Base-by-base conservation (phyloP, 176 grass and related monocot genomes). In the Cenchrus fungigraminus region DNA sequence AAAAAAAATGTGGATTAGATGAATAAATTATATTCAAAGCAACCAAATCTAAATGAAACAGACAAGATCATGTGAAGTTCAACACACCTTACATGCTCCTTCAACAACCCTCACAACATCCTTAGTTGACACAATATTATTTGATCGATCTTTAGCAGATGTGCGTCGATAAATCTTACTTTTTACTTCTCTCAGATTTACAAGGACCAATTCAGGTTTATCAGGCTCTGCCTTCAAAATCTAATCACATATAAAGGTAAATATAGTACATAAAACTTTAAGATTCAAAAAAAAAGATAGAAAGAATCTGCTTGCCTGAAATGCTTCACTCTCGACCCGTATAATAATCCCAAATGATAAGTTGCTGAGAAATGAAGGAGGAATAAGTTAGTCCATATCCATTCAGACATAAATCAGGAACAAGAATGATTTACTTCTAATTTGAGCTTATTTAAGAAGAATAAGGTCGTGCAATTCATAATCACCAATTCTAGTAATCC, bases 401-500 rank as follows among this genome's bases (percentile, higher is more conserved):
- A 43, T 86, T 61, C 78, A 34, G 37, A 88, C 49, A 65, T 44
- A 58, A 83, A 80, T 69, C 42, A 53, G 6, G 25, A 64, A 40
- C 53, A 85, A 83, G 15, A 65, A 75, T 79, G 20, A 59, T 50
- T 66, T 9, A 65, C 45, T 86, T 2, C n/a, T 61, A 58, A 28
- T 31, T 62, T 60, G 34, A 40, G 51, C 90, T 97, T 92, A 97
- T 90, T 92, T 90, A 64, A 97, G 81, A 71, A 97, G 63, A 43
- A 94, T 92, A 78, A 94, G 92, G 77, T 97, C 95, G 11, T 94
- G 95, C 65, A 94, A 74, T 83, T 94, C 92, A 79, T 94, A 97
- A 77, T 94, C 92, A 49, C 94, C 94, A 73, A 97, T 80, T 82
- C 82, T 81, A 34, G 94, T 97, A 89, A 97, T 53, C 52, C 95